Evolutionary conservation across 306 rosid species (phyloP).

Genomic region (Cucumis melo): DNA sequence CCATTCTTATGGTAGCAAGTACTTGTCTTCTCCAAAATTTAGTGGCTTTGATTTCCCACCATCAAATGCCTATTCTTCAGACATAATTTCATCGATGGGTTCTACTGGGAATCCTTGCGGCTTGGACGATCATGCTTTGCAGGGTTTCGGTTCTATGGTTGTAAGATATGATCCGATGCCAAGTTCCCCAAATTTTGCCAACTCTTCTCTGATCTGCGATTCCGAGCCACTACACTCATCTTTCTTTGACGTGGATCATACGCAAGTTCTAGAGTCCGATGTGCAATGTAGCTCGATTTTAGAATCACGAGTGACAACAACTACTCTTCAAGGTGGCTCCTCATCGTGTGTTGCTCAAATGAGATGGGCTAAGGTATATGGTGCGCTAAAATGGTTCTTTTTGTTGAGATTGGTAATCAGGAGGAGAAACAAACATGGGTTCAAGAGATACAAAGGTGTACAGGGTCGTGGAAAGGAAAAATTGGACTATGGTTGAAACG

Average conservation of each 20-base stretch:
- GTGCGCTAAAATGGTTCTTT: slow-evolving; percentile 67
- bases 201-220: slow-evolving; percentile 47
- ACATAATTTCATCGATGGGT: slow-evolving; percentile 63
- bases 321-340: slow-evolving; percentile 47
- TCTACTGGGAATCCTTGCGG: slow-evolving; percentile 41
- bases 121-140: slow-evolving; percentile 65
- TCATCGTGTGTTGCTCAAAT: slow-evolving; percentile 42
- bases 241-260: slow-evolving; percentile 50
- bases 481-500: neutral
- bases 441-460: slow-evolving; percentile 19
- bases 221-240: slow-evolving; percentile 44
- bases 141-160: slow-evolving; percentile 35
- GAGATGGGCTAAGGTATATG: slow-evolving; percentile 77
- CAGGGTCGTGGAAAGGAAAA: neutral
- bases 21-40: slow-evolving; percentile 40
- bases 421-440: slow-evolving; percentile 14
- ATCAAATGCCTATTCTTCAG: slow-evolving; percentile 54
- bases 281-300: slow-evolving; percentile 21
- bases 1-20: slow-evolving; percentile 48
- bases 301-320: slow-evolving; percentile 13
- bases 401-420: slow-evolving; percentile 22
- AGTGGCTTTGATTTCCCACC: slow-evolving; percentile 48
- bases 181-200: slow-evolving; percentile 46
- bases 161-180: slow-evolving; percentile 47
- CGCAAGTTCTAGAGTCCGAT: slow-evolving; percentile 51